Base-by-base conservation (phyloP, 1,284 basidiomycete species). In the Ceratobasidium theobromae region DNA sequence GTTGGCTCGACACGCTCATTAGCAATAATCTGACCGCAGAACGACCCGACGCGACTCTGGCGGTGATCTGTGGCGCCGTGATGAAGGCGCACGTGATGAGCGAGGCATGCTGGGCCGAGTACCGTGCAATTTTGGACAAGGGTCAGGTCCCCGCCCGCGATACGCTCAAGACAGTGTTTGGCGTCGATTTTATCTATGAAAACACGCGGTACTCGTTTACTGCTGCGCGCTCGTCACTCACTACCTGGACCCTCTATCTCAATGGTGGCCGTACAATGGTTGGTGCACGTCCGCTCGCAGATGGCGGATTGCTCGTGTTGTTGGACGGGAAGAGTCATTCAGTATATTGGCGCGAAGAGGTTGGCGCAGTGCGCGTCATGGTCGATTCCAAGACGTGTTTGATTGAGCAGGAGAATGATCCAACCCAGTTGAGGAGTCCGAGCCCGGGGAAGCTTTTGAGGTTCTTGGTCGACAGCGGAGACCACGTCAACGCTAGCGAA, bases 361-460 rank as follows among this genome's bases (percentile, higher is more conserved):
- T 98, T 67, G 96, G 94, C 67, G 92, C 94, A 12, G 81, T 95
- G 73, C 85, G 97, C 66, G 77, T 99, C 70, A 96, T 96, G 86
- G 86, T 99, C 70, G 95, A 98, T 77, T 85, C 93, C 70, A 97
- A 98, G 83, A 99, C 97, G 28, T 97, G 95, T 77, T 83, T 98
- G 77, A 96, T 99, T 72, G 97, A 98, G 79, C 95, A 99, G 78
- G 97, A 99, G 84, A 98, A 98, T 73, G 97, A 99, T 76, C 97
- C 97, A 4, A 99, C 97, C 16, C 96, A 99, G 77, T 82, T 99
- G 66, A 84, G 96, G 73, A 95, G 91, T 74, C 97, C 97, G 11
- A 94, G 90, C 78, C 97, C 97, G 25, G 97, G 97, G 55, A 99
- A 99, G 80, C 86, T 99, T 53, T 86, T 99, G 67, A 85, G 95